Base-by-base conservation (phyloP, 2,329 filamentous ascomycete genomes). In the Claviceps pazoutovae region DNA sequence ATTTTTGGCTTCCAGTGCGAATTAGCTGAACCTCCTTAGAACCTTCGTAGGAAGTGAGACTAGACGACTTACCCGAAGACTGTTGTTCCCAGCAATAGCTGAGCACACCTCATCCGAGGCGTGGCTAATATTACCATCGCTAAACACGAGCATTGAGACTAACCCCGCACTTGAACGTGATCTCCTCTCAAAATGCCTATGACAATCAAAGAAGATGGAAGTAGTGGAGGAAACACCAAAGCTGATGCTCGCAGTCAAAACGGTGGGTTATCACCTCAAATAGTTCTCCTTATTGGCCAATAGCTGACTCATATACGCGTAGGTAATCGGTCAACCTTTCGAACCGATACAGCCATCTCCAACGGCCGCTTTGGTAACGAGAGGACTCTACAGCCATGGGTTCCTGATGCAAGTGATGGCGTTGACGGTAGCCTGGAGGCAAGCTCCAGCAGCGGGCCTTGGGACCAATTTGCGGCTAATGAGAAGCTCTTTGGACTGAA, bases 401-500 rank as follows among this genome's bases (percentile, higher is more conserved):
- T 89, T 51, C 81, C 87, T 6, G 83, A 82, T 57, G 66, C 75
- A 16, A 61, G 54, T 44, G 81, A 83, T 56, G 76, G 76, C 30
- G 66, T 79, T 42, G 84, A 90, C 61, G 74, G 86, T 57, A 84
- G 84, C 47, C 74, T 96, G 23, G 88, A 93, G 60, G 79, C 72
- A 49, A 60, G 74, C 2, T 59, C 64, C n/a, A 67, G 64, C 50
- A 62, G 68, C 16, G 72, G 70, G 6, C 72, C 70, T 9, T 98
- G 93, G 93, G 91, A 98, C 65, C 93, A 98, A 66, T 98, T 98
- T 62, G 86, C 87, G 53, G 83, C 79, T 56, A 97, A 97, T 62
- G 87, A 94, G 68, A 78, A 82, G 52, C 80, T 88, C 34, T 97
- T 95, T 63, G 93, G 93, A 38, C 71, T 94, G 41, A 88, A 82